phyloP scores from a whole-genome alignment of 371 early-diverging fungal species.

The Actinomortierella wolfii region DNA sequence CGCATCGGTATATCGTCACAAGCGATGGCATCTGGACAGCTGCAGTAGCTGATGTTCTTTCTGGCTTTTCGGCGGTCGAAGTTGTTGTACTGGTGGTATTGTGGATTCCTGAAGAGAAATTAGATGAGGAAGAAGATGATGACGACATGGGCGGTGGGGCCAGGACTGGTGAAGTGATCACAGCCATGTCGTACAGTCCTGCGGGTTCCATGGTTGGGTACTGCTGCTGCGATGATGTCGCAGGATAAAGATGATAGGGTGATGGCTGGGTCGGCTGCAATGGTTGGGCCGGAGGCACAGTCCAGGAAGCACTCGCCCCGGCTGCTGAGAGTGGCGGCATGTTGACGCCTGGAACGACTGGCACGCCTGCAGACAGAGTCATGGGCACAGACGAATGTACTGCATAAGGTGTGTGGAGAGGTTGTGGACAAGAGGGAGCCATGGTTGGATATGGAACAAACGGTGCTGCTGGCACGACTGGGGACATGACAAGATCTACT shows the following conservation, averaged over 20 bases:
- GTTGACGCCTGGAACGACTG: no score
- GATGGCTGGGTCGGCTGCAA: not conserved
- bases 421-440: no score
- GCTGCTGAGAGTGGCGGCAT: not conserved
- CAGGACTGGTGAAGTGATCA: conserved; percentile 4
- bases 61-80: not conserved
- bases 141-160: not conserved
- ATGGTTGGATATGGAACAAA: no score
- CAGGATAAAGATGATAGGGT: no score
- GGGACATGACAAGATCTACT: no score
- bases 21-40: conserved; percentile 7
- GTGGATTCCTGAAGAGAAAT: no score
- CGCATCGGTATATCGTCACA: conserved; percentile 18
- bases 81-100: conserved; percentile 2
- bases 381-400: no score
- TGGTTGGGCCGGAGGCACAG: not conserved
- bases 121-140: not conserved
- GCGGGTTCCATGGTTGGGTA: not conserved
- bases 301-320: not conserved
- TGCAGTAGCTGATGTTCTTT: not conserved
- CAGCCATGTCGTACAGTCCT: not conserved
- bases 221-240: conserved; percentile 2
- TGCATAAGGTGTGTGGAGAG: no score
- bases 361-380: no score
- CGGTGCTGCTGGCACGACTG: no score